phyloP scores from a whole-genome alignment of 2,329 filamentous ascomycete species.

The Penicillium psychrosexuale region DNA sequence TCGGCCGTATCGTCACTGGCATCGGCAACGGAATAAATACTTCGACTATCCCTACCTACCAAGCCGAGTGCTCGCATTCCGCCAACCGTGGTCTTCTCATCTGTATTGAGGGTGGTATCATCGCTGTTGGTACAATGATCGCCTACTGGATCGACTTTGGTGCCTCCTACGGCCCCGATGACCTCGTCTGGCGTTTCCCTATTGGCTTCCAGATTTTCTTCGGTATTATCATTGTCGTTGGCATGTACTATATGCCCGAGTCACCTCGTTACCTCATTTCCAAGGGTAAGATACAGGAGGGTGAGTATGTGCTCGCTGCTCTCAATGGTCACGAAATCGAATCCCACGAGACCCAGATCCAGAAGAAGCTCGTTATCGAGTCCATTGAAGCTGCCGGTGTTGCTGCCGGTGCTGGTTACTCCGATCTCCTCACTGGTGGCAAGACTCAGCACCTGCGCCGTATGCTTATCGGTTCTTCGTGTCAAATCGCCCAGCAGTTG shows the following conservation, averaged over 20 bases:
- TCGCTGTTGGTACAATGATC: conserved; percentile 52
- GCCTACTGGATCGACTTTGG: conserved; percentile 55
- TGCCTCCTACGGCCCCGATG: conserved; percentile 34
- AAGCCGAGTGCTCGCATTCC: conserved; percentile 53
- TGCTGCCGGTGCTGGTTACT: conserved; percentile 47
- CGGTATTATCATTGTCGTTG: conserved; percentile 44
- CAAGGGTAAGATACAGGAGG: conserved; percentile 47
- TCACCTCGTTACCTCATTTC: conserved; percentile 48
- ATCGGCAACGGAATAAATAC: conserved; percentile 58
- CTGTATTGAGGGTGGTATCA: conserved; percentile 56
- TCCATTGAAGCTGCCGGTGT: conserved; percentile 63
- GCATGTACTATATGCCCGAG: conserved; percentile 46
- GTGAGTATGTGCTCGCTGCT: conserved; percentile 50
- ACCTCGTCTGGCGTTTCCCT: conserved; percentile 51
- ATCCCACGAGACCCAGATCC: conserved; percentile 55
- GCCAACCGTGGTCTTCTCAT: conserved; percentile 60
- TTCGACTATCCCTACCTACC: conserved; percentile 54
- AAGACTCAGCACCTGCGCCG: conserved; percentile 42
- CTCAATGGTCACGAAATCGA: conserved; percentile 50
- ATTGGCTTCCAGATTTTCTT: conserved; percentile 54
- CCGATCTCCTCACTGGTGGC: conserved; percentile 38
- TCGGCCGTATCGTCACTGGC: conserved; percentile 53
- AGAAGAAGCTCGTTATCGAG: conserved; percentile 67
- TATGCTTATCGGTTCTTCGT: conserved; percentile 41
- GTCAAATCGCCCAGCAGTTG: conserved; percentile 49